These are phyloP conservation scores for Didymella lethalis DNA, from an alignment of 2,329 filamentous ascomycete genomes.

Conservation along the genomic window DNA sequence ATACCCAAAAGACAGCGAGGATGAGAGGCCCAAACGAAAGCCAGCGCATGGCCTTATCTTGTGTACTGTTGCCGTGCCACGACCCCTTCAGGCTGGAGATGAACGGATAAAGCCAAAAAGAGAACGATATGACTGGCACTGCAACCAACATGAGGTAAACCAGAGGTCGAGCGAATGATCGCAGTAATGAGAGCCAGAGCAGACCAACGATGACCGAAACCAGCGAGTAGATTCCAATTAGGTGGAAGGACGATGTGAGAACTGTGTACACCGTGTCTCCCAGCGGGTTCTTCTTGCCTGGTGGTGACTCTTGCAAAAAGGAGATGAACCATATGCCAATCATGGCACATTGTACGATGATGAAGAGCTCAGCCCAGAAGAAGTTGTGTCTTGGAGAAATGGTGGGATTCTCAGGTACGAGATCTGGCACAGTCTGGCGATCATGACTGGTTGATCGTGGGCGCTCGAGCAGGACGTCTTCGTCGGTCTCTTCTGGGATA, in stretches of 20 bases:
- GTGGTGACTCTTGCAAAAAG: conserved; percentile 83
- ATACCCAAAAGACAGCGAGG: conserved; percentile 80
- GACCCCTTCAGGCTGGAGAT: conserved; percentile 85
- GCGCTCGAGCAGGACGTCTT: conserved; percentile 56
- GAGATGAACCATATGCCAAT: conserved; percentile 89
- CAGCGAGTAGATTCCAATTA: conserved; percentile 88
- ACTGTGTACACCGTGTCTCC: conserved; percentile 96
- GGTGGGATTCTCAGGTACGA: conserved; percentile 60
- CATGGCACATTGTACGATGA: conserved; percentile 83
- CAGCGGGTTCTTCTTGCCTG: conserved; percentile 72
- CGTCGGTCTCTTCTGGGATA: conserved; percentile 61
- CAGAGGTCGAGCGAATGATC: conserved; percentile 86
- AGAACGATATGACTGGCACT: conserved; percentile 84
- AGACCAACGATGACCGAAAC: conserved; percentile 89
- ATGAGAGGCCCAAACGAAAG: conserved; percentile 78
- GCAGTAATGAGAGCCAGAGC: conserved; percentile 86
- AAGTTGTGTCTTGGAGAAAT: conserved; percentile 71
- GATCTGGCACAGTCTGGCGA: conserved; percentile 63
- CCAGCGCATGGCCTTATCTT: conserved; percentile 91
- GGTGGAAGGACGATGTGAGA: conserved; percentile 83
- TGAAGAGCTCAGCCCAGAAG: conserved; percentile 90
- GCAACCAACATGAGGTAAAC: conserved; percentile 82
- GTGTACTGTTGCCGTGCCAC: conserved; percentile 77
- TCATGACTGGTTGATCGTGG: conserved; percentile 58
- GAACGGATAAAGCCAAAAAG: conserved; percentile 90